Percentiles rank a stretch among this genome's conserved stretches.
Evolutionary conservation across 139 green algal genomes (phyloP).

Genomic region (Microglena sp.): DNA sequence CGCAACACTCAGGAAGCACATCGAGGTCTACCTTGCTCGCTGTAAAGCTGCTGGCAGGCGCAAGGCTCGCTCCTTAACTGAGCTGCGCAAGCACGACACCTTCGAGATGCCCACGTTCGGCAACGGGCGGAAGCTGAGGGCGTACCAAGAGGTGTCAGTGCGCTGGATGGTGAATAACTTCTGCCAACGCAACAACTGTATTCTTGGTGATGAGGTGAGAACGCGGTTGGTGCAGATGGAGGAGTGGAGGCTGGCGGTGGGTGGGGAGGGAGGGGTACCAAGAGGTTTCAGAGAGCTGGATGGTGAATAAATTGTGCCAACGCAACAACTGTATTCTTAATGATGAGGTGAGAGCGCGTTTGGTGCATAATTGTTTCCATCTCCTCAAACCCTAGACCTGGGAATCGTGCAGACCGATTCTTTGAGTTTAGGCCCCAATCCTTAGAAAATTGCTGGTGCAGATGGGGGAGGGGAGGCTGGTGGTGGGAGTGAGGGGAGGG

Average conservation of each 20-base stretch:
- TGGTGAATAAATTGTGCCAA: conserved; percentile 50
- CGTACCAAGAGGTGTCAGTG: conserved; percentile 67
- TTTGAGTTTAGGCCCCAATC: background rate
- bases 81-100: background rate
- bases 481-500: conserved; percentile 7
- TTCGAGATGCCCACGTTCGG: conserved; percentile 51
- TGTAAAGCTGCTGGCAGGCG: too few species aligned
- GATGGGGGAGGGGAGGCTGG: background rate
- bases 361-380: background rate
- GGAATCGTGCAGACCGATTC: background rate
- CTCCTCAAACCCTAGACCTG: too few species aligned
- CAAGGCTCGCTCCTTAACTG: background rate
- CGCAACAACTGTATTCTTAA: conserved; percentile 75
- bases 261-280: conserved; percentile 58
- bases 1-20: background rate
- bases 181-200: conserved; percentile 47
- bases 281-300: conserved; percentile 56
- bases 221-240: background rate
- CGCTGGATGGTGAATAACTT: conserved; percentile 75
- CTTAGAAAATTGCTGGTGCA: background rate
- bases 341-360: conserved; percentile 59
- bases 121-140: conserved; percentile 59
- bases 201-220: conserved; percentile 83
- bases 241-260: background rate
- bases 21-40: conserved; percentile 6